Base-by-base conservation (phyloP, 257 asterid genomes). In the Petrea volubilis region DNA sequence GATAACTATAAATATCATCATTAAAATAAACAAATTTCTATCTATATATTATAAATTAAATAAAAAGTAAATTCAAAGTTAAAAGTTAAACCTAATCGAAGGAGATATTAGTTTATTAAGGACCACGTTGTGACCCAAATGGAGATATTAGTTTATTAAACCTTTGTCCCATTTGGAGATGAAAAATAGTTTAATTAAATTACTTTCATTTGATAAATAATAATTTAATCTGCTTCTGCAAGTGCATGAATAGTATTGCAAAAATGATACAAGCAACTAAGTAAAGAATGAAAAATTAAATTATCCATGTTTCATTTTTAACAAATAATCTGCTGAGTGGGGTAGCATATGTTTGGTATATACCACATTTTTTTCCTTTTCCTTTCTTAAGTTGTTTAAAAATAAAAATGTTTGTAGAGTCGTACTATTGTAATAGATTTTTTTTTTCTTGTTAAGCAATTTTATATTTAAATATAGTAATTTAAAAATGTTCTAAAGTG, bases 221-320 rank as follows among this genome's bases (percentile, higher is more conserved):
- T 60, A 63, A 25, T 64, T 41, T 52, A 73, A 27, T 20, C 0
- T 7, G 28, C 46, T 62, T 24, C 55, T 55, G 62, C 27, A 62
- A 57, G 73, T 76, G 76, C 66, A 63, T 47, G 69, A 70, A 55
- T 64, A 64, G 5, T 3, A 52, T 40, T 44, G 18, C 24, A 46
- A 25, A 43, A 6, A 70, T 63, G 68, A 64, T 29, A 41, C 47
- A 70, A 64, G 56, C 64, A 70, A 70, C 27, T 40, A 17, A 64
- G 28, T 56, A 62, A 62, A 51, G 34, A 61, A 61, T 55, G 17
- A 23, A 58, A 41, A 40, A 38, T 15, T 14, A 40, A 31, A n/a
- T 34, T 56, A 47, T 66, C 41, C 11, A 9, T 59, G 25, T 31
- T 59, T 33, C 29, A 29, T 58, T 31, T n/a, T 6, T 23, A 50